Base-by-base conservation (phyloP, 2,329 filamentous ascomycete species). In the Paramyrothecium sp. region DNA sequence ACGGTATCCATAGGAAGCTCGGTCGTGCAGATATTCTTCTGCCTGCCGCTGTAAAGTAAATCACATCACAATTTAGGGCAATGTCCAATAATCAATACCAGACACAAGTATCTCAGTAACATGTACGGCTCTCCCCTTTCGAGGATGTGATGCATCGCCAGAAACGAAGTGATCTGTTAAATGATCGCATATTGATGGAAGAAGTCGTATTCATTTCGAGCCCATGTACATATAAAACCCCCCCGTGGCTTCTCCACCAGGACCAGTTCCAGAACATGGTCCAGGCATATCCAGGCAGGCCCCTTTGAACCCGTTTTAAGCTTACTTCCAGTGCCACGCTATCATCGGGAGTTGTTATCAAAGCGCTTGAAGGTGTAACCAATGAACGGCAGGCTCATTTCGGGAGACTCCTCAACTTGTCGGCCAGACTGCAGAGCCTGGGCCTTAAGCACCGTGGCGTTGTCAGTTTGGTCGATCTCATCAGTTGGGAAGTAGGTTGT, bases 401-500 rank as follows among this genome's bases (percentile, higher is more conserved):
- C 94, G 3, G 93, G 92, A 62, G 92, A 89, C 72, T 96, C 90
- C 65, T 94, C 91, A 11, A 83, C 80, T 61, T 74, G 74, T 65
- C 82, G 82, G 54, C 86, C 86, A 67, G 87, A 83, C 59, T 89
- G 88, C 61, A 89, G 84, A 53, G 91, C 91, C 74, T 96, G 91
- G 20, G 91, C 91, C 72, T 92, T 90, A 68, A 97, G 84, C 63
- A 91, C 84, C 22, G 92, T 95, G 56, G 90, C 92, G 62, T 92
- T 97, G 73, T 97, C 93, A 56, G 92, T 94, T 79, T 98, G 94
- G 67, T 96, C 92, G 70, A 99, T 97, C 75, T 99, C 95, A 71
- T 99, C 95, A 54, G 92, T 97, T 11, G 95, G 95, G 87, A 99
- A 99, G 81, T 99, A 98, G 51, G 93, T 94, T 20, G 95, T 97